Base-by-base conservation (phyloP, 805 yeast species). In the Metschnikowia picachoensis region DNA sequence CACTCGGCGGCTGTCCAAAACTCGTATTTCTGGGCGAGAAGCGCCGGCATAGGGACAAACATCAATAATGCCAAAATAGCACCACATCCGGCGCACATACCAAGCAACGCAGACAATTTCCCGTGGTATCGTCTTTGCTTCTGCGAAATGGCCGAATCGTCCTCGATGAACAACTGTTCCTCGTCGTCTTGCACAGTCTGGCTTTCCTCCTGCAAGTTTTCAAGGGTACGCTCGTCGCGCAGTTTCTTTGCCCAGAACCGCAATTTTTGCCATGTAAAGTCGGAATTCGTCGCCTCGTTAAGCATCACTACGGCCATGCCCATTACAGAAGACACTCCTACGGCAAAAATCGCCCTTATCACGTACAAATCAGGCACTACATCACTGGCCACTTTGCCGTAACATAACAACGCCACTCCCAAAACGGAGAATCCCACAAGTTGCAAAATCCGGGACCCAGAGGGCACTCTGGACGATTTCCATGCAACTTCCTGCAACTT, bases 51-150 rank as follows among this genome's bases (percentile, higher is more conserved):
- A 12, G 87, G 76, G 16, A 84, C 61, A 35, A 80, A 73, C 35
- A 73, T 61, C 1, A 76, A 58, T 0, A 82, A 87, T 0, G 87
- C 73, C 49, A 81, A 76, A 1, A 84, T 73, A 1, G 89, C 90
- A 40, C 90, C 90, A 14, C 79, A 58, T 0, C 89, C 89, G 14
- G 85, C 72, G 40, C 76, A 66, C 13, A 80, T 60, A 2, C 91
- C 91, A 36, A 84, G 73, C 17, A 82, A 57, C 0, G 88, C 83
- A 0, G 85, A 74, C 44, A 74, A 67, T 50, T 74, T 76, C 2
- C 88, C 89, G 51, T 59, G 60, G 32, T 45, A 53, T 30, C 49
- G 44, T 5, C 15, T 20, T 29, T 37, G 31, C n/a, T 33, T 30
- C 27, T 13, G 43, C 35, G 39, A 12, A 31, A 28, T 30, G 32